Percentiles rank a stretch among this genome's conserved stretches.
Conservation (phyloP, 768 basidiomycete genomes). For the Trametes elegans region DNA sequence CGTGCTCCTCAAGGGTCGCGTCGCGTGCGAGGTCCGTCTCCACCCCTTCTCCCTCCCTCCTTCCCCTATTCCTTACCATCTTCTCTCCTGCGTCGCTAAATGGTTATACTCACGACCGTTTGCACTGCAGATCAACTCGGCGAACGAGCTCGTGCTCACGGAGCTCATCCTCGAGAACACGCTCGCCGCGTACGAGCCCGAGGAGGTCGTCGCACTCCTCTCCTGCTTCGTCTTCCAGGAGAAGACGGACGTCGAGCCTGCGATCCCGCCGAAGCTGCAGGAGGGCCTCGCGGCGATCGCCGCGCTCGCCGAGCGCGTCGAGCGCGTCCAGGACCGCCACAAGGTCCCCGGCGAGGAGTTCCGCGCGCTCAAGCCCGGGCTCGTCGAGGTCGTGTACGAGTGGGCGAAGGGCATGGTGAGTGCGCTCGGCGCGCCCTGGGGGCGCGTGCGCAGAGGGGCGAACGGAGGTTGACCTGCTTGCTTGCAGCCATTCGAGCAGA, state of each 20-base stretch:
- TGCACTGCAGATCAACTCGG: conserved; percentile 99
- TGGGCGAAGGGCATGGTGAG: conserved; percentile 99
- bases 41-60: neutral
- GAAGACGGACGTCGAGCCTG: conserved; percentile 89
- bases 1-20: conserved; percentile 92
- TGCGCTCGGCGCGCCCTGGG: too few relatives aligned
- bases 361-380: conserved; percentile 82
- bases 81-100: neutral
- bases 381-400: conserved; percentile 96
- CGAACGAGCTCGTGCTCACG: conserved; percentile 93
- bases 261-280: conserved; percentile 74
- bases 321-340: conserved; percentile 73
- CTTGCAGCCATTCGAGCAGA: conserved; percentile 89
- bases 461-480: neutral
- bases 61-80: neutral
- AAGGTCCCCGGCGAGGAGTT: conserved; percentile 80
- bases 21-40: conserved; percentile 85
- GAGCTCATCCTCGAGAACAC: conserved; percentile 97
- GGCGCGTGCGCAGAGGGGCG: too few relatives aligned
- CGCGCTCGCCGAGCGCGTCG: conserved; percentile 75
- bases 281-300: conserved; percentile 78
- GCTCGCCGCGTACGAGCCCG: conserved; percentile 84
- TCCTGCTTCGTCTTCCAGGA: conserved; percentile 99
- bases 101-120: too few relatives aligned
- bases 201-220: conserved; percentile 93